A percentile compares a stretch with the other conserved stretches of the same genome.
phyloP scores from a whole-genome alignment of 768 basidiomycete species.

The Boletus pseudo-olivaceus region DNA sequence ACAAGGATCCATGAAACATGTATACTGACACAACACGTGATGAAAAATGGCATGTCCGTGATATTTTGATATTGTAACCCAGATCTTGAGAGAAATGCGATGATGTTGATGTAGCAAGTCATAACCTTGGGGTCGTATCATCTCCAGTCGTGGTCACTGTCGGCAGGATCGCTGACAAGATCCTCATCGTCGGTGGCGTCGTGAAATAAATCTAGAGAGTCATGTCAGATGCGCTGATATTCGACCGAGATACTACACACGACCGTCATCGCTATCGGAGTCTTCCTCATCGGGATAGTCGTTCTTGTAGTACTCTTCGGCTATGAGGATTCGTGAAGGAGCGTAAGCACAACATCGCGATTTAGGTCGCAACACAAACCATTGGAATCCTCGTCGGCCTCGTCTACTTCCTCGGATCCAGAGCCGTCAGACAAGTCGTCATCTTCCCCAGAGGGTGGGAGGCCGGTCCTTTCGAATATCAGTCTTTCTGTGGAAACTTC shows the following conservation, averaged over 20 bases:
- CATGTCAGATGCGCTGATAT: neutral
- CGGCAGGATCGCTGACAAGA: conserved; percentile 28
- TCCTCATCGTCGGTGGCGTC: conserved; percentile 52
- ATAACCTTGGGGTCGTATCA: conserved; percentile 15
- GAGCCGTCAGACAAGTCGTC: conserved; percentile 55
- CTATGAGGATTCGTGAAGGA: conserved; percentile 33
- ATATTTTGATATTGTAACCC: conserved; percentile 19
- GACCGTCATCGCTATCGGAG: conserved; percentile 39
- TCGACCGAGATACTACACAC: conserved; percentile 18
- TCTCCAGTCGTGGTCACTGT: conserved; percentile 33
- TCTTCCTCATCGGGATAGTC: conserved; percentile 78
- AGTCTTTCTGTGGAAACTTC: neutral
- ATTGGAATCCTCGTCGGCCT: conserved; percentile 83
- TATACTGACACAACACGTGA: conserved; percentile 12
- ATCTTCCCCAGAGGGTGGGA: conserved; percentile 56
- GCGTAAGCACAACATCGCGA: neutral
- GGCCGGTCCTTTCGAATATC: conserved; percentile 47
- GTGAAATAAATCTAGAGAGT: conserved; percentile 52
- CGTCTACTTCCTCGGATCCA: conserved; percentile 66
- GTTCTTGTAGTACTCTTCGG: conserved; percentile 81
- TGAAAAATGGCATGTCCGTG: conserved; percentile 14
- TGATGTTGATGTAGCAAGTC: conserved; percentile 11
- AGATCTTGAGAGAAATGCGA: conserved; percentile 17
- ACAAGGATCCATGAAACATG: conserved; percentile 14
- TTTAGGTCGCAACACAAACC: conserved; percentile 38